phyloP scores from a whole-genome alignment of 805 yeast species.

The Huiozyma sinensis region DNA sequence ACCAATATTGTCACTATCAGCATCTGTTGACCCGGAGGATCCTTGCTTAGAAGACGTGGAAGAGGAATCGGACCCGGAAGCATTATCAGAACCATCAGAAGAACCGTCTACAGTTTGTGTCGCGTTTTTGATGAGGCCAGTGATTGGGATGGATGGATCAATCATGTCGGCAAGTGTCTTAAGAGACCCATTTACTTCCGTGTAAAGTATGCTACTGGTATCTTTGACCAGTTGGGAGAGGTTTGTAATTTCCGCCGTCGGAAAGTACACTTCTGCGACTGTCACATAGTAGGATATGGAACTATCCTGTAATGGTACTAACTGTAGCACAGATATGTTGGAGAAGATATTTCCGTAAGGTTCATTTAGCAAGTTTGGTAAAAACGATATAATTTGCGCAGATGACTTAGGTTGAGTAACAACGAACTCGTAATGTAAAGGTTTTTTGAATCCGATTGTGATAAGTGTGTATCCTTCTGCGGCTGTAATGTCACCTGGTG shows the following conservation, averaged over 20 bases:
- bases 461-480: slow-evolving; percentile 14
- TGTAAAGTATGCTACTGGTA: slow-evolving; percentile 43
- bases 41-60: not conserved
- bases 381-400: slow-evolving; percentile 52
- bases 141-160: slow-evolving; percentile 36
- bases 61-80: slow-evolving; percentile 1
- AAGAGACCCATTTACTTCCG: slow-evolving; percentile 35
- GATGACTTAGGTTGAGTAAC: slow-evolving; percentile 79
- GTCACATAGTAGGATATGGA: slow-evolving; percentile 61
- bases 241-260: slow-evolving; percentile 38
- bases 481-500: not conserved
- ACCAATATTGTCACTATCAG: slow-evolving; percentile 7
- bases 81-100: slow-evolving; percentile 43
- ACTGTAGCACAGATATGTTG: slow-evolving; percentile 2
- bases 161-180: slow-evolving; percentile 54
- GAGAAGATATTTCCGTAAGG: slow-evolving; percentile 30
- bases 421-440: slow-evolving; percentile 79
- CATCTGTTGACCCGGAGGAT: slow-evolving; percentile 2
- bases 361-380: slow-evolving; percentile 57
- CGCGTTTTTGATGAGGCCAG: slow-evolving; percentile 12
- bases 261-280: slow-evolving; percentile 81
- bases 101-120: not conserved
- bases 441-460: slow-evolving; percentile 45
- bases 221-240: slow-evolving; percentile 46
- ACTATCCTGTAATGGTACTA: slow-evolving; percentile 10